A percentile compares a stretch with the other conserved stretches of the same genome.
Conservation (phyloP, 805 yeast genomes). For the Saccharomycopsis sp. region DNA sequence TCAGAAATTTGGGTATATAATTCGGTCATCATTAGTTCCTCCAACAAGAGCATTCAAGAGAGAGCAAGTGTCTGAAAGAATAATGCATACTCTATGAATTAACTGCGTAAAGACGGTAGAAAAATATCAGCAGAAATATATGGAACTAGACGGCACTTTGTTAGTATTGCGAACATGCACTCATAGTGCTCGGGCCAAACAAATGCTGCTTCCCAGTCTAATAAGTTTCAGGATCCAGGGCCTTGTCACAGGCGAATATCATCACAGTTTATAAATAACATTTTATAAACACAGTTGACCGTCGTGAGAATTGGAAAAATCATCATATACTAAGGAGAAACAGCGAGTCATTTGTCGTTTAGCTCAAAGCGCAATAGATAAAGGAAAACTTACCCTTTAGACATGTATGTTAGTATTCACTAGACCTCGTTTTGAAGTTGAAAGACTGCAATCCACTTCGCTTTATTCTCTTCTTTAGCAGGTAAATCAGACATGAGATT, state of each 20-base stretch:
- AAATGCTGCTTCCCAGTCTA: not conserved
- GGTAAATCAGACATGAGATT: constrained; percentile 26
- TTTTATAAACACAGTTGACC: constrained; percentile 57
- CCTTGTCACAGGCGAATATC: constrained; percentile 81
- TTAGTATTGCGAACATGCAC: too few species aligned
- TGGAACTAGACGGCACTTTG: too few species aligned
- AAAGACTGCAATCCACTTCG: not conserved
- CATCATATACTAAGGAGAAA: constrained; percentile 42
- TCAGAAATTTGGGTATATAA: constrained; percentile 2
- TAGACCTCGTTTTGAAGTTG: not conserved
- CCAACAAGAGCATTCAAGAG: not conserved
- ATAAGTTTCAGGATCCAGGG: constrained; percentile 40
- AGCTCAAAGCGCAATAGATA: not conserved
- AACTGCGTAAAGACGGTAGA: too few species aligned
- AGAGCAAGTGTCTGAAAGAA: not conserved
- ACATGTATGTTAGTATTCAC: constrained; percentile 2
- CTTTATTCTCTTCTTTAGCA: not conserved
- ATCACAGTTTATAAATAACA: constrained; percentile 52
- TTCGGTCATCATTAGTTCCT: not conserved
- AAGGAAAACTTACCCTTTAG: not conserved
- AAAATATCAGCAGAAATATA: too few species aligned
- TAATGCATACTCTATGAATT: not conserved
- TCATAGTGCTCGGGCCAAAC: not conserved
- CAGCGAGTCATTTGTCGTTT: not conserved
- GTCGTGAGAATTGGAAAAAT: constrained; percentile 58